Percentiles rank a stretch among this genome's conserved stretches.
Evolutionary conservation across 176 grass and related monocot species (phyloP).

Genomic region (Aegilops umbellulata): DNA sequence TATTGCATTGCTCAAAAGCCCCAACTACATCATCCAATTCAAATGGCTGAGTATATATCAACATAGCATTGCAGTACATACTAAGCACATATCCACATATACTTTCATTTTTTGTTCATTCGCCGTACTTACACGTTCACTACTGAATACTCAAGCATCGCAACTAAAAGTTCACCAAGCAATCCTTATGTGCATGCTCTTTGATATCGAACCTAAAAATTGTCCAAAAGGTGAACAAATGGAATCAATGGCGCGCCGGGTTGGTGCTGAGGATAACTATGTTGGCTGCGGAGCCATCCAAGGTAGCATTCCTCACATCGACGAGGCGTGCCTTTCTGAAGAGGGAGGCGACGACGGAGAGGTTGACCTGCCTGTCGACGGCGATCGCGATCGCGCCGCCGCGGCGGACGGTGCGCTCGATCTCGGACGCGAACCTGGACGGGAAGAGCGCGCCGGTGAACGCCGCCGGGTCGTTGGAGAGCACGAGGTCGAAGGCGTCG

Average conservation of each 20-base stretch:
- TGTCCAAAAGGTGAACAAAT: background rate
- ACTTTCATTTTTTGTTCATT: too few relatives aligned
- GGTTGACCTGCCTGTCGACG: slow-evolving; percentile 23
- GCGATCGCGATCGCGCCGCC: slow-evolving; percentile 52
- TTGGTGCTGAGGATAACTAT: slow-evolving; percentile 50
- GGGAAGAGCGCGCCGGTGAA: slow-evolving; percentile 66
- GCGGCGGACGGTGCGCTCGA: slow-evolving; percentile 59
- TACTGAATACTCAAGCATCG: too few relatives aligned
- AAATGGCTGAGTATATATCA: too few relatives aligned
- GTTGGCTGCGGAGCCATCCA: slow-evolving; percentile 42
- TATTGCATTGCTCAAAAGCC: too few relatives aligned
- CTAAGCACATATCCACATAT: too few relatives aligned
- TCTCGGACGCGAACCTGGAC: slow-evolving; percentile 49
- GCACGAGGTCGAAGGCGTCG: slow-evolving; percentile 60
- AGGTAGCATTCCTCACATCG: slow-evolving; percentile 45
- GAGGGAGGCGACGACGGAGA: slow-evolving; percentile 28
- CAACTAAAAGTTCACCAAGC: too few relatives aligned
- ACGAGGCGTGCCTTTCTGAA: slow-evolving; percentile 59
- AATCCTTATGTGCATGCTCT: too few relatives aligned
- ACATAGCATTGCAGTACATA: too few relatives aligned
- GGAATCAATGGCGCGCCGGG: slow-evolving; percentile 10
- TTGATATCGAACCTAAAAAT: too few relatives aligned
- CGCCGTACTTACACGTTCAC: too few relatives aligned
- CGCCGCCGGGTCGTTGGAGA: slow-evolving; percentile 39
- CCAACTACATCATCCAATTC: too few relatives aligned